These are phyloP conservation scores for Gossypium mustelinum DNA, from an alignment of 345 rosid species.

Conservation along the genomic window DNA sequence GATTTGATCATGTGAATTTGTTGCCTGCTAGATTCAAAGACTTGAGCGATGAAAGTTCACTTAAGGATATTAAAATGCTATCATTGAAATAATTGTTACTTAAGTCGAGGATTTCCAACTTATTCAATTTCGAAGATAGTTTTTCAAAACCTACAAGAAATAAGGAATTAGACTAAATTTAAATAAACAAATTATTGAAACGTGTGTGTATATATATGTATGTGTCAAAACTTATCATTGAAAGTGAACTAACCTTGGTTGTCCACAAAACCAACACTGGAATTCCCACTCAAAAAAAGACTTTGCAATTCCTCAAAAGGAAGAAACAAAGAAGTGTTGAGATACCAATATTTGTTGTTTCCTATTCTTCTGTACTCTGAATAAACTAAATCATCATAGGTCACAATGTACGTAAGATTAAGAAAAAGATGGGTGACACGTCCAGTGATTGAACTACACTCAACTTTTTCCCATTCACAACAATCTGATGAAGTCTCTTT, in stretches of 20 bases:
- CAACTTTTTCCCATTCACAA: not conserved
- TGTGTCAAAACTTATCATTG: too few species aligned
- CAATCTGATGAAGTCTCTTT: not conserved
- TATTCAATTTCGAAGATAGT: not conserved
- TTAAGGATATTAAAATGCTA: not conserved
- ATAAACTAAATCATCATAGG: too few species aligned
- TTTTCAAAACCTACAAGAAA: not conserved
- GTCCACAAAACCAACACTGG: not conserved
- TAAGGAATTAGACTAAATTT: not conserved
- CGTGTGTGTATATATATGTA: too few species aligned
- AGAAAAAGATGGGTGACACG: not conserved
- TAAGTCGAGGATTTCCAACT: not conserved
- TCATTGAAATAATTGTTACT: not conserved
- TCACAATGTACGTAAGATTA: too few species aligned
- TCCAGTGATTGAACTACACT: not conserved
- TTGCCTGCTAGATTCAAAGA: not conserved
- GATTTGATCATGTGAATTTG: not conserved
- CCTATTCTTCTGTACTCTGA: accelerated
- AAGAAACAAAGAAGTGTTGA: slow-evolving; percentile 12
- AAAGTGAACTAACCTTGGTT: not conserved
- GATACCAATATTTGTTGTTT: not conserved
- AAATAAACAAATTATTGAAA: not conserved
- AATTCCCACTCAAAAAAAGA: not conserved
- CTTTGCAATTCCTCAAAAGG: slow-evolving; percentile 1
- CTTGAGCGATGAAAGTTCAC: not conserved